Conservation (phyloP, 2,329 filamentous ascomycete species). For the Monilinia laxa region DNA sequence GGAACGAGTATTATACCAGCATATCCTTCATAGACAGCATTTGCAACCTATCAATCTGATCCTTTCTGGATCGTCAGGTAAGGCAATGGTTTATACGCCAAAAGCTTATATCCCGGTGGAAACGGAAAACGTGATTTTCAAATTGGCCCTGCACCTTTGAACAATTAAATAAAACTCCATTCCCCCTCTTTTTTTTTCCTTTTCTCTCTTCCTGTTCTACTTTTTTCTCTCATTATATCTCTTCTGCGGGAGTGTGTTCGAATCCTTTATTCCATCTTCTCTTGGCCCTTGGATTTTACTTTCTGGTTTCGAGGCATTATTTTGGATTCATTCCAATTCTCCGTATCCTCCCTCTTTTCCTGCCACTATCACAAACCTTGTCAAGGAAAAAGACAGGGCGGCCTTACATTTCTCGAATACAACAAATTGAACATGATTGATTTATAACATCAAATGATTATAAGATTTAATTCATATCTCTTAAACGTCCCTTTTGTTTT, state of each 20-base stretch:
- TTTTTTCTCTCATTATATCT: slow-evolving; percentile 17
- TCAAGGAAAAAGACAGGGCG: slow-evolving; percentile 4
- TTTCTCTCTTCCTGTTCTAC: not conserved
- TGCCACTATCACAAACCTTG: slow-evolving; percentile 13
- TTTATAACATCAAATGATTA: not conserved
- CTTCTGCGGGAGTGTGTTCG: not conserved
- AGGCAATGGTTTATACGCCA: slow-evolving; percentile 16
- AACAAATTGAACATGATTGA: not conserved
- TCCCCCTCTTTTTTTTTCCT: slow-evolving; percentile 22
- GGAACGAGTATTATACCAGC: slow-evolving; percentile 15
- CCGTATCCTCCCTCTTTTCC: slow-evolving; percentile 1
- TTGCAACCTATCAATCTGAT: slow-evolving; percentile 21
- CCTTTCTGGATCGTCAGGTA: slow-evolving; percentile 19
- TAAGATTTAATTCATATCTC: not conserved
- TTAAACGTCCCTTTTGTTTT: no score
- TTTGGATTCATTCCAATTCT: slow-evolving; percentile 7
- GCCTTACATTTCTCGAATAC: slow-evolving; percentile 3
- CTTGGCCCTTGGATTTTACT: slow-evolving; percentile 18
- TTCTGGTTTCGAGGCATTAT: slow-evolving; percentile 19
- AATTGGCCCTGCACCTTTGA: slow-evolving; percentile 19
- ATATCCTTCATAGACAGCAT: slow-evolving; percentile 8
- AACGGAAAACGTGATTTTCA: slow-evolving; percentile 18
- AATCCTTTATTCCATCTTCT: not conserved
- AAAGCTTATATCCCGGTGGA: slow-evolving; percentile 18
- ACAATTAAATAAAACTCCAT: slow-evolving; percentile 30